Evolutionary conservation across 169 alveolate species (phyloP), one percentile per base, ranked within the genome.

Genomic region (Theileria equi): DNA sequence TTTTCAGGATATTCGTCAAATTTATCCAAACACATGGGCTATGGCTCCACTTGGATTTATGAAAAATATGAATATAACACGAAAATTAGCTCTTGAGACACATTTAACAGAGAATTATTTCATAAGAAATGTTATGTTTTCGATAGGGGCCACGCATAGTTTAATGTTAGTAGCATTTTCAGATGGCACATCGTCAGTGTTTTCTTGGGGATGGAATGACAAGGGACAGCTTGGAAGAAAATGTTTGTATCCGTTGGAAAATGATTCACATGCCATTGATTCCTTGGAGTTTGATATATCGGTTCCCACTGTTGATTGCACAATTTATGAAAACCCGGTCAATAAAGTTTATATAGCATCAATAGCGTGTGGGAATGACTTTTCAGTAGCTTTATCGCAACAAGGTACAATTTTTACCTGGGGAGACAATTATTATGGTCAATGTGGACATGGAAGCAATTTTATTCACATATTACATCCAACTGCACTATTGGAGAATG

Each of bases 21-120:
- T 84, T 1, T 85, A 85, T 31, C 84, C 90, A 29, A 80, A 80
- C 8, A 66, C 91, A 23, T 85, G 91, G 91, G 89, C 91, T n/a
- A 31, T 52, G 49, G 78, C 79, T 16, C 88, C 88, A 31, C 58
- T 45, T 52, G 63, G 48, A 16, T 47, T 85, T 23, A 43, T 85
- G 48, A 61, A 36, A 38, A 74, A 69, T 25, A 5, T 81, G 3
- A 34, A 47, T 5, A 71, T 44, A 8, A 49, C 60, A 28, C 63
- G 78, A 43, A 35, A 52, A 45, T 72, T 60, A 50, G 19, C 65
- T 6, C 4, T 68, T 23, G 81, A 45, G 29, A 32, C 49, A 13
- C 52, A 54, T 13, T 29, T 8, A 35, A 53, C 60, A 8, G 66
- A 47, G 17, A 50, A 23, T 41, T 38, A 53, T n/a, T 11, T 25